These are phyloP conservation scores for Aspergillus heteromorphus DNA, from an alignment of 495 filamentous ascomycete species.

Conservation along the genomic window DNA sequence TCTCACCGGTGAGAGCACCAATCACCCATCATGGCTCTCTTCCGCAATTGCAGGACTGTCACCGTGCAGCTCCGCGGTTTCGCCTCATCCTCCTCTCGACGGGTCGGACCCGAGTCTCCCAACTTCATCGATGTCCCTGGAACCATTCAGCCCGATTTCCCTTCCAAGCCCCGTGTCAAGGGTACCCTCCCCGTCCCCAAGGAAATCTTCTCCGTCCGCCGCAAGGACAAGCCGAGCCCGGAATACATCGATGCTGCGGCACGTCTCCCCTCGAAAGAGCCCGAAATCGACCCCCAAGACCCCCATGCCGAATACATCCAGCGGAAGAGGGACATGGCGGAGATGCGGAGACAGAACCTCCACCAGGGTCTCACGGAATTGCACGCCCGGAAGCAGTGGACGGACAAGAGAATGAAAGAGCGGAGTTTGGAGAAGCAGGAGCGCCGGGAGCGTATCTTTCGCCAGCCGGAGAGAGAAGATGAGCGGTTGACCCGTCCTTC, in stretches of 20 bases:
- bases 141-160: constrained; percentile 41
- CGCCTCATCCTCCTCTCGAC: constrained; percentile 31
- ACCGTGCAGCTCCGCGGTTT: constrained; percentile 43
- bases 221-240: constrained; percentile 46
- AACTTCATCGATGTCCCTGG: constrained; percentile 66
- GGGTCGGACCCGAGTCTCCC: constrained; percentile 61
- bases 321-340: constrained; percentile 61
- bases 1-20: not conserved
- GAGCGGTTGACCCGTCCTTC: constrained; percentile 56
- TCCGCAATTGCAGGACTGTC: constrained; percentile 39
- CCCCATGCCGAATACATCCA: constrained; percentile 45
- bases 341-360: constrained; percentile 55
- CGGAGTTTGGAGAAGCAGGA: constrained; percentile 31
- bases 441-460: constrained; percentile 40
- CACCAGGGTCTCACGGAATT: constrained; percentile 58
- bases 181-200: constrained; percentile 68
- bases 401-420: constrained; percentile 32
- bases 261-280: constrained; percentile 28
- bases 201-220: constrained; percentile 52
- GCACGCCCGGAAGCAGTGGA: constrained; percentile 46
- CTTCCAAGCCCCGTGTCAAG: constrained; percentile 50
- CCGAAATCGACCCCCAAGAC: constrained; percentile 24
- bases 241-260: constrained; percentile 47
- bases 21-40: constrained; percentile 31
- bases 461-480: constrained; percentile 51